phyloP scores from a whole-genome alignment of 2,329 filamentous ascomycete species.

The Capronia epimyces region DNA sequence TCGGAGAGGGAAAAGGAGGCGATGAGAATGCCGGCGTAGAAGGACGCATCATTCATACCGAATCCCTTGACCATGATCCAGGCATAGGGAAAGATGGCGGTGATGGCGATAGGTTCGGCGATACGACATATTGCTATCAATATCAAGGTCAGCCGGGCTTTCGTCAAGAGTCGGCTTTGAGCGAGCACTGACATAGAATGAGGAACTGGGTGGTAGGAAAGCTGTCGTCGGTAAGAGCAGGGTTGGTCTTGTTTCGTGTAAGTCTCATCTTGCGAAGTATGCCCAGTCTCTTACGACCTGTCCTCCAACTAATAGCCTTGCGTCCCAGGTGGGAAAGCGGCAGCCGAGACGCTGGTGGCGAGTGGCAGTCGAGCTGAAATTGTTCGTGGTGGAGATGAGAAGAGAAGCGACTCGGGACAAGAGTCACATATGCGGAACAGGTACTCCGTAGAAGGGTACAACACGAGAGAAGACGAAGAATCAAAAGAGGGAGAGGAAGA shows the following conservation, averaged over 20 bases:
- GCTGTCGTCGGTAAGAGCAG: slow-evolving; percentile 55
- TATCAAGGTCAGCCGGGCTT: slow-evolving; percentile 2
- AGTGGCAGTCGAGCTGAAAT: too few relatives aligned
- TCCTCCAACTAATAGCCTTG: slow-evolving; percentile 13
- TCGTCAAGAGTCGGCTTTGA: background rate
- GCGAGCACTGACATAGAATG: slow-evolving; percentile 62
- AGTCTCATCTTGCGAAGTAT: slow-evolving; percentile 53
- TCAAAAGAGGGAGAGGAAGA: background rate
- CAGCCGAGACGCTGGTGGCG: background rate
- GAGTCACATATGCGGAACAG: background rate
- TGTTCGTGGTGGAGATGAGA: background rate
- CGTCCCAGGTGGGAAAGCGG: background rate
- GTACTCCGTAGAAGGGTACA: too few relatives aligned
- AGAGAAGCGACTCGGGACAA: background rate
- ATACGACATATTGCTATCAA: slow-evolving; percentile 77
- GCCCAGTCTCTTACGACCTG: slow-evolving; percentile 48
- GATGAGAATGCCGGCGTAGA: slow-evolving; percentile 82
- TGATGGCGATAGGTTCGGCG: slow-evolving; percentile 86
- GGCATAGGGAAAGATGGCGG: slow-evolving; percentile 88
- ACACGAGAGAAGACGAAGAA: background rate
- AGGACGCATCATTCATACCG: slow-evolving; percentile 70
- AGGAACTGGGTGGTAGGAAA: slow-evolving; percentile 82
- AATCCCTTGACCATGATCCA: slow-evolving; percentile 75
- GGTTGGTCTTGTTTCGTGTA: slow-evolving; percentile 48
- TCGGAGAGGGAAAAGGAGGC: slow-evolving; percentile 80